These are phyloP conservation scores for Calonectria multiphialidica DNA, from an alignment of 2,329 filamentous ascomycete genomes.

Conservation along the genomic window DNA sequence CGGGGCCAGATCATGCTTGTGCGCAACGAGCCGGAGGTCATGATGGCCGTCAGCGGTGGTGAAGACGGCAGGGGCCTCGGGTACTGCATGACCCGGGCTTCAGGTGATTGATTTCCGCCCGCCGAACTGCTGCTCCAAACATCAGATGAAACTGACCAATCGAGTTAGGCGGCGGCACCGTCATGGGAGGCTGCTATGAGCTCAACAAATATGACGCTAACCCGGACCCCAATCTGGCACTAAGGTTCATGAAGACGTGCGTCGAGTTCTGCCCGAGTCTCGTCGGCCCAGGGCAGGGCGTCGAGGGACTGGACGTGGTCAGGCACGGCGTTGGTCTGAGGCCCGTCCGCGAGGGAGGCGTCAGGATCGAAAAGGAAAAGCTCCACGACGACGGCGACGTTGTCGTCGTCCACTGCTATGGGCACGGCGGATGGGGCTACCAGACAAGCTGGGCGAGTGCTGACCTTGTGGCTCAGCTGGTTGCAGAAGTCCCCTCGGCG, in stretches of 20 bases:
- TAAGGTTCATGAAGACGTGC: conserved; percentile 80
- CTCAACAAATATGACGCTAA: conserved; percentile 79
- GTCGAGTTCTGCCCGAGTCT: conserved; percentile 67
- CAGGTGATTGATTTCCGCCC: conserved; percentile 45
- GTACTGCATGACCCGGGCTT: conserved; percentile 83
- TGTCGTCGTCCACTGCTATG: conserved; percentile 77
- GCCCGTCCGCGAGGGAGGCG: conserved; percentile 76
- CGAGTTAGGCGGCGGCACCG: conserved; percentile 69
- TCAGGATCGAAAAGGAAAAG: conserved; percentile 75
- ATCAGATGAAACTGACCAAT: background rate
- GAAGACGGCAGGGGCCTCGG: conserved; percentile 72
- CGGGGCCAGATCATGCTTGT: conserved; percentile 82
- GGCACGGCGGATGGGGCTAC: conserved; percentile 79
- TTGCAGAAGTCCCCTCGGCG: background rate
- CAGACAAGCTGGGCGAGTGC: conserved; percentile 5
- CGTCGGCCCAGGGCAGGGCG: conserved; percentile 71
- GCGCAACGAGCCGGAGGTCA: conserved; percentile 67
- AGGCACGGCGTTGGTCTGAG: conserved; percentile 84
- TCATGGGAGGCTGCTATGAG: conserved; percentile 83
- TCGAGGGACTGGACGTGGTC: conserved; percentile 77
- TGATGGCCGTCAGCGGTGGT: conserved; percentile 62
- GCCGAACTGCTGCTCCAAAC: too few relatives aligned
- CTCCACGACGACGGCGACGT: conserved; percentile 10
- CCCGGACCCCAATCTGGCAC: conserved; percentile 77
- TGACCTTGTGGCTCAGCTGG: background rate